Conservation (phyloP, 2,329 filamentous ascomycete genomes). For the Phaeoacremonium minimum region DNA sequence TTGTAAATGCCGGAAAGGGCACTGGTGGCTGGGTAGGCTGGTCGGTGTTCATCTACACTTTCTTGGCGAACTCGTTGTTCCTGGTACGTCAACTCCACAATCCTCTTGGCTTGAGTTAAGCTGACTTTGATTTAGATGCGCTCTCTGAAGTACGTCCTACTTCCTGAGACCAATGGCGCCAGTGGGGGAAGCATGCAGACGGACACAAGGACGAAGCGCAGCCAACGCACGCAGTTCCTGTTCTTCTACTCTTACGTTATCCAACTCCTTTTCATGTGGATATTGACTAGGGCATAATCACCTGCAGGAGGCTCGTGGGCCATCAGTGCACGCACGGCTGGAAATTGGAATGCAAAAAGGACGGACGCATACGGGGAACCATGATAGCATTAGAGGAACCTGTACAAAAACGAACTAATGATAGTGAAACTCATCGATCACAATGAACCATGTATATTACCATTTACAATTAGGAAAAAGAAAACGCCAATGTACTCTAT, state of each 20-base stretch:
- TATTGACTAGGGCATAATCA: slow-evolving; percentile 45
- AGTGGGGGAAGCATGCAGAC: slow-evolving; percentile 60
- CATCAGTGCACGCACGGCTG: too few relatives aligned
- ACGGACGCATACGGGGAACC: too few relatives aligned
- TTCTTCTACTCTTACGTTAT: slow-evolving; percentile 93
- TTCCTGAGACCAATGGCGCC: slow-evolving; percentile 74
- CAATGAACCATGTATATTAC: too few relatives aligned
- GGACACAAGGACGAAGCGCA: slow-evolving; percentile 80
- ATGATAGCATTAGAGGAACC: too few relatives aligned
- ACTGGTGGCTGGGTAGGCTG: slow-evolving; percentile 87
- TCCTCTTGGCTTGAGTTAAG: not conserved
- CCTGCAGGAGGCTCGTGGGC: too few relatives aligned
- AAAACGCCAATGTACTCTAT: too few relatives aligned
- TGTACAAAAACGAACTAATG: too few relatives aligned
- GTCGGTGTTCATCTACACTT: slow-evolving; percentile 86
- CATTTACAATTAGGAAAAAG: too few relatives aligned
- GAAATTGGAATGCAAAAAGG: too few relatives aligned
- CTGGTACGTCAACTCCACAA: slow-evolving; percentile 55
- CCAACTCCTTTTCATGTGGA: slow-evolving; percentile 93
- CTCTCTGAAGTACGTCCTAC: slow-evolving; percentile 89
- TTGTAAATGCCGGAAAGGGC: slow-evolving; percentile 72
- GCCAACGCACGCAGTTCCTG: slow-evolving; percentile 84
- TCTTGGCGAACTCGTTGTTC: slow-evolving; percentile 91
- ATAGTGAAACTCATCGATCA: too few relatives aligned
- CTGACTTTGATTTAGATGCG: slow-evolving; percentile 60